Evolutionary conservation across 179 eudicot genomes (phyloP).

Genomic region (Drosera spatulata): DNA sequence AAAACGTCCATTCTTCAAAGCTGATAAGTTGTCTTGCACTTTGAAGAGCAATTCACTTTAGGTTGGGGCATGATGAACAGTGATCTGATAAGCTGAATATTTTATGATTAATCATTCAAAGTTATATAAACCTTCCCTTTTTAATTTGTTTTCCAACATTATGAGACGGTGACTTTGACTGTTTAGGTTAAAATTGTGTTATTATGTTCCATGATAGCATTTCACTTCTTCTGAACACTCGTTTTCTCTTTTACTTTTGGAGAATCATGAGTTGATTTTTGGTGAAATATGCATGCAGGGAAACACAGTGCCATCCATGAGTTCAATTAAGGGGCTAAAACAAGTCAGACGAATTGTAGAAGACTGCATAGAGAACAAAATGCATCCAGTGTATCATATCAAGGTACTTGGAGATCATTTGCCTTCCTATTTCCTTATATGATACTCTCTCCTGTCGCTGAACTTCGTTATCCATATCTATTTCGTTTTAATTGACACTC

Average conservation of each 20-base stretch:
- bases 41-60: no score
- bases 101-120: no score
- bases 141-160: no score
- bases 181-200: no score
- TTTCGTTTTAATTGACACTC: constrained; percentile 37
- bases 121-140: no score
- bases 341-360: constrained; percentile 76
- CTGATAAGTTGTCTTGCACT: no score
- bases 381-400: constrained; percentile 77
- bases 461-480: neutral
- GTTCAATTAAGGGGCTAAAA: constrained; percentile 85
- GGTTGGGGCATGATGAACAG: no score
- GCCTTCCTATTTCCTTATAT: neutral
- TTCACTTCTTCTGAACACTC: neutral
- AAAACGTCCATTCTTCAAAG: no score
- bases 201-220: constrained; percentile 26
- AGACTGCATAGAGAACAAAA: constrained; percentile 79
- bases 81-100: no score
- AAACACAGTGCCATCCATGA: constrained; percentile 93
- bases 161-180: no score
- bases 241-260: neutral
- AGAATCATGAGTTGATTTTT: neutral
- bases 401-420: constrained; percentile 28
- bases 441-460: neutral
- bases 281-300: constrained; percentile 36